Conservation (phyloP, 441 rosid species). For the Cnidoscolus chayamansa region DNA sequence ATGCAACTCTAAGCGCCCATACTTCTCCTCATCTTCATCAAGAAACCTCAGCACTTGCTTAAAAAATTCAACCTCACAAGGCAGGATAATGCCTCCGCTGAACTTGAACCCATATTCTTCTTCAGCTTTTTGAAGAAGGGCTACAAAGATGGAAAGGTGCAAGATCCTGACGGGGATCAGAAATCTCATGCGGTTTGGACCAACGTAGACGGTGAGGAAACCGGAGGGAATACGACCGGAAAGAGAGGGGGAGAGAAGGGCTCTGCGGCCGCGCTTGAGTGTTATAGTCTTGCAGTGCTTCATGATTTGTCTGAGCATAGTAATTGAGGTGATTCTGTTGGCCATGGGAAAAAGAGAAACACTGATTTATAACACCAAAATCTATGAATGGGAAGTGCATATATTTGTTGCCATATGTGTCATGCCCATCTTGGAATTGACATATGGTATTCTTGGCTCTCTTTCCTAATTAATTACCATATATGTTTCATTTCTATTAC, state of each 20-base stretch:
- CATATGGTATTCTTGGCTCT: too few species aligned
- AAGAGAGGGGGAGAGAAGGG: too few species aligned
- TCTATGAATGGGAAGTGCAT: too few species aligned
- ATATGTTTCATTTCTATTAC: too few species aligned
- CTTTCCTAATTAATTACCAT: too few species aligned
- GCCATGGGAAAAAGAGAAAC: too few species aligned
- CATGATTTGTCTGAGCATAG: constrained; percentile 3
- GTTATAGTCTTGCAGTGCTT: constrained; percentile 12
- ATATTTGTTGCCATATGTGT: too few species aligned
- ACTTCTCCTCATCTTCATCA: constrained; percentile 24
- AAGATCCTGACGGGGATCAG: constrained; percentile 23
- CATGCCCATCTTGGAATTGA: too few species aligned
- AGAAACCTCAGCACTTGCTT: constrained; percentile 20
- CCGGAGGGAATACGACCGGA: constrained; percentile 1
- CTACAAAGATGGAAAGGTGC: constrained; percentile 20
- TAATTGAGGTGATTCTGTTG: background rate
- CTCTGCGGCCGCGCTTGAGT: background rate
- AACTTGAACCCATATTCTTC: constrained; percentile 26
- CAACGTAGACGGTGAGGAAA: constrained; percentile 22
- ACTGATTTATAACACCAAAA: too few species aligned
- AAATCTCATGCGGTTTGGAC: constrained; percentile 16
- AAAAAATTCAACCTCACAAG: constrained; percentile 25
- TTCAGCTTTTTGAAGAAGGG: constrained; percentile 23
- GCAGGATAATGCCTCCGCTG: constrained; percentile 24
- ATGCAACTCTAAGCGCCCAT: constrained; percentile 15